Evolutionary conservation across 192 early-diverging fungal genomes (phyloP).

Genomic region (Gigaspora rosea): DNA sequence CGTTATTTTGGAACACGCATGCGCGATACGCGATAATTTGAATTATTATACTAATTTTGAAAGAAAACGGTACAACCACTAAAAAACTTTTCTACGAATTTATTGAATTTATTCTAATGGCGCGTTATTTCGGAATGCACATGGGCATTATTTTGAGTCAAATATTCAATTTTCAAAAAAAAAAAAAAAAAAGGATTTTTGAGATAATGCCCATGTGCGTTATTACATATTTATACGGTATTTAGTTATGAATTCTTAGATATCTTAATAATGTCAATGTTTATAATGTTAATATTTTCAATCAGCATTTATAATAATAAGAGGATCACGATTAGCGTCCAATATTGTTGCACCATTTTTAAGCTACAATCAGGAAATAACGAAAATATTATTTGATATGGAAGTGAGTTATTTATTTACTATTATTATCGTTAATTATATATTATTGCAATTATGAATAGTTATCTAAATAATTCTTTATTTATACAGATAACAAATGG

Average conservation of each 20-base stretch:
- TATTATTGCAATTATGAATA: background rate
- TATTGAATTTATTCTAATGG: too few species aligned
- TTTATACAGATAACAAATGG: slow-evolving; percentile 48
- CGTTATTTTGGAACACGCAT: too few species aligned
- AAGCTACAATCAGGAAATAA: slow-evolving; percentile 56
- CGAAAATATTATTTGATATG: slow-evolving; percentile 53
- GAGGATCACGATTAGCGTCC: slow-evolving; percentile 40
- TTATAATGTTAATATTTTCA: background rate
- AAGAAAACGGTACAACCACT: too few species aligned
- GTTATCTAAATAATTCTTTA: background rate
- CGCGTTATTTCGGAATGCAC: too few species aligned
- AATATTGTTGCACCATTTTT: slow-evolving; percentile 59
- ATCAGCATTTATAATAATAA: slow-evolving; percentile 48
- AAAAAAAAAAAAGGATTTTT: too few species aligned
- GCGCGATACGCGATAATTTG: too few species aligned
- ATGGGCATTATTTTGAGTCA: too few species aligned
- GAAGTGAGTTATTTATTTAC: slow-evolving; percentile 37
- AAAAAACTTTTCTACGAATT: too few species aligned
- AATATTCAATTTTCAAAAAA: too few species aligned
- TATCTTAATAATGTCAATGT: slow-evolving; percentile 19
- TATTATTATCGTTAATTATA: background rate
- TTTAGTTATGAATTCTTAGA: background rate
- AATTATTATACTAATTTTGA: too few species aligned
- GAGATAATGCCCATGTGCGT: too few species aligned
- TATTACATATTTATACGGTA: too few species aligned